Base-by-base conservation (phyloP, 129 eudicot genomes). In the Flaveria brownii region DNA sequence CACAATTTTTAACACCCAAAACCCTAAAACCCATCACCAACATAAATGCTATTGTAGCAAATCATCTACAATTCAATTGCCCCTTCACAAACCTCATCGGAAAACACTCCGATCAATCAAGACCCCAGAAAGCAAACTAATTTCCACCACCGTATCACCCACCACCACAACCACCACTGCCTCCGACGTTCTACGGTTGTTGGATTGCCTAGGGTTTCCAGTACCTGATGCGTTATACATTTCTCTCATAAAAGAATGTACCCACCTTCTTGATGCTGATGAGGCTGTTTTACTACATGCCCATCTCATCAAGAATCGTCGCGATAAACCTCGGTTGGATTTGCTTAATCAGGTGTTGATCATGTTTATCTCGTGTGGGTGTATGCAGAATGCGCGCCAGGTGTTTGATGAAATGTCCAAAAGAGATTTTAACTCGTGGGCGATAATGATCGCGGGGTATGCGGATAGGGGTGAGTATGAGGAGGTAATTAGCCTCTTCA, bases 211-310 rank as follows among this genome's bases (percentile, higher is more conserved):
- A 13, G 79, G 80, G 22, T 65, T 93, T 51, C 68, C 84, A 0
- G 55, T 90, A 26, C 80, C 97, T 18, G 63, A 80, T 6, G 91
- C 90, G 17, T 76, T 90, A 1, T 90, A 93, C 83, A 41, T 74
- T 71, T 88, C 88, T 26, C 87, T 90, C 2, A 81, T 93, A 63
- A 86, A 87, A 81, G 98, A 93, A 78, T 90, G 98, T 78, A 86
- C 87, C 54, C 41, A 77, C 39, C 22, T 52, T 25, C 81, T 78
- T 0, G 88, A 93, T 76, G 68, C 80, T 0, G 9, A 30, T 1
- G 80, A 56, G 8, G 92, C 98, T 9, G 62, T 76, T 25, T 66
- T 82, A 22, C 47, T 93, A 47, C 82, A 85, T 33, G 73, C 71
- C 2, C 98, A 90, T 77, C 68, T 93, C 26, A 57, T 61, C 22